These are phyloP conservation scores for Otatea glauca DNA, from an alignment of 176 grass and related monocot species.

Conservation along the genomic window DNA sequence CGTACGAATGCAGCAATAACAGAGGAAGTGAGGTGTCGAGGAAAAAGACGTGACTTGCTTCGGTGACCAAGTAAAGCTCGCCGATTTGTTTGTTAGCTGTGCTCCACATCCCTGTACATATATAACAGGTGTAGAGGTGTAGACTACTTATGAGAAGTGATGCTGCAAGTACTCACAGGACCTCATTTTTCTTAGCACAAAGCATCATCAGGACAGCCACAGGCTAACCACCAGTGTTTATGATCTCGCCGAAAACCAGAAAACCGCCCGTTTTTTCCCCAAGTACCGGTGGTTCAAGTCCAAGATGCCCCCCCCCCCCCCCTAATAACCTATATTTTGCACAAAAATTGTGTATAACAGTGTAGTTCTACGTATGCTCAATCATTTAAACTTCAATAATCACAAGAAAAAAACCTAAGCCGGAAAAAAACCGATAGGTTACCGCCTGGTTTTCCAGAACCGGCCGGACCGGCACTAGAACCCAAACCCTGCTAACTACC, in stretches of 20 bases:
- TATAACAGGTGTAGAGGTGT: not conserved
- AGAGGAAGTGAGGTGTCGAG: not conserved
- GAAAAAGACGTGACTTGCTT: constrained; percentile 24
- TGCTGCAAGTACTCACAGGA: not conserved
- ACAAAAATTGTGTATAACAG: not conserved
- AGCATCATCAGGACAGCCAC: not conserved
- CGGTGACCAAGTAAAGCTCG: not conserved
- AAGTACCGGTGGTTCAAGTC: not conserved
- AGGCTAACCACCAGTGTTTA: not conserved
- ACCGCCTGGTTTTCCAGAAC: not conserved
- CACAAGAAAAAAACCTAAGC: not conserved
- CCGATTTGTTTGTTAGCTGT: not conserved
- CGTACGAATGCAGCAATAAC: not conserved
- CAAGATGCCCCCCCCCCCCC: not conserved
- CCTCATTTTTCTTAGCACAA: not conserved
- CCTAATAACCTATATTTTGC: too few species aligned
- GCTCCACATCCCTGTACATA: not conserved
- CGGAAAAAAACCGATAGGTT: not conserved
- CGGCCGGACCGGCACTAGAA: not conserved
- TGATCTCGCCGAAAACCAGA: not conserved
- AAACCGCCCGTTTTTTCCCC: not conserved
- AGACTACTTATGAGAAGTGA: not conserved
- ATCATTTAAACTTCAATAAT: not conserved
- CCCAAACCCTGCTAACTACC: not conserved
- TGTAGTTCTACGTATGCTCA: not conserved